Conservation (phyloP, 139 green algal species). For the Volvox reticuliferus region DNA sequence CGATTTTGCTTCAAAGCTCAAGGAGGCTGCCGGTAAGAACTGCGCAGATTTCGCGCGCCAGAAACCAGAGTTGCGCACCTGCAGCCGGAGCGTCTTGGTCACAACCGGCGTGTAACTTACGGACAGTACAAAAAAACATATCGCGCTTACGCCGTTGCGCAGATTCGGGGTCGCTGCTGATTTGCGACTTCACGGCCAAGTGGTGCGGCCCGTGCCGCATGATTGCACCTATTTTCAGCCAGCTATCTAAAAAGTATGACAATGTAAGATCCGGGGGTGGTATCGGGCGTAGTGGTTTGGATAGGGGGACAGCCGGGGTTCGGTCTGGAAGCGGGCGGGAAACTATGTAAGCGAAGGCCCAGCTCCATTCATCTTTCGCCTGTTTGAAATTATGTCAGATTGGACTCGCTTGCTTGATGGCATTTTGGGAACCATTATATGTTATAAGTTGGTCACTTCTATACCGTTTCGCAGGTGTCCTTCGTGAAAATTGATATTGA, state of each 20-base stretch:
- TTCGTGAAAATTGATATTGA: constrained; percentile 88
- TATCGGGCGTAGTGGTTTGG: no score
- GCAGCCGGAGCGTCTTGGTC: not conserved
- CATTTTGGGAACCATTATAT: no score
- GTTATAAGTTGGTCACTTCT: no score
- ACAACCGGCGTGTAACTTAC: not conserved
- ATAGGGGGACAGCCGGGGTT: no score
- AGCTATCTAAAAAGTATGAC: constrained; percentile 34
- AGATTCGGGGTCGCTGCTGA: constrained; percentile 14
- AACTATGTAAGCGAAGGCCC: no score
- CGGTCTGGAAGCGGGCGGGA: no score
- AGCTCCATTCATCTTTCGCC: no score
- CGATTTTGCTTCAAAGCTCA: constrained; percentile 22
- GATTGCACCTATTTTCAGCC: constrained; percentile 30
- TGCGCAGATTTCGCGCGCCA: not conserved
- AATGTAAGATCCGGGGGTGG: not conserved
- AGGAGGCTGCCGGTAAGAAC: not conserved
- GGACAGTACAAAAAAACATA: not conserved
- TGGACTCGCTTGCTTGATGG: no score
- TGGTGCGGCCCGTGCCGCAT: constrained; percentile 45
- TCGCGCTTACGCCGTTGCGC: not conserved
- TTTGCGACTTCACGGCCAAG: constrained; percentile 43
- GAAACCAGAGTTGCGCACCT: not conserved
- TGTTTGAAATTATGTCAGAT: no score
- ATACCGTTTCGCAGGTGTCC: constrained; percentile 44